A percentile compares a stretch with the other conserved stretches of the same genome.
These are phyloP conservation scores for Candida buenavistaensis DNA, from an alignment of 1,139 yeast species.

Conservation along the genomic window DNA sequence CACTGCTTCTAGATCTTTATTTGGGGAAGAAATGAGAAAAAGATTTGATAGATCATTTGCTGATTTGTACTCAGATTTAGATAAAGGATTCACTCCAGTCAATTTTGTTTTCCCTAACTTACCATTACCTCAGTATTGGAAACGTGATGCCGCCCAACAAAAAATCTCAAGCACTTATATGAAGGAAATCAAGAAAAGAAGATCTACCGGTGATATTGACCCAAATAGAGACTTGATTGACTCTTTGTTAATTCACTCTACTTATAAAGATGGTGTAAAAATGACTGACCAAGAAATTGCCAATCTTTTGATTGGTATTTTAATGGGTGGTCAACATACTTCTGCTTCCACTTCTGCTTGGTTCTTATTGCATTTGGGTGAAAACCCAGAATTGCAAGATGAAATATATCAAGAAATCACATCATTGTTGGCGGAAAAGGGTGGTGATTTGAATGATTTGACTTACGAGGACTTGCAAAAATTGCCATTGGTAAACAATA, in stretches of 20 bases:
- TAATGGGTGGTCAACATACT: conserved; percentile 99
- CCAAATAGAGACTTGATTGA: conserved; percentile 88
- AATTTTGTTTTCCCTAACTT: conserved; percentile 94
- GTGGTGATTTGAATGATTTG: conserved; percentile 50
- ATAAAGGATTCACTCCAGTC: conserved; percentile 94
- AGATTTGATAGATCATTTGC: conserved; percentile 86
- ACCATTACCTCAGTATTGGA: conserved; percentile 83
- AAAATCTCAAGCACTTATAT: conserved; percentile 79
- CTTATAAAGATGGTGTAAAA: conserved; percentile 88
- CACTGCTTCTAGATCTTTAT: conserved; percentile 88
- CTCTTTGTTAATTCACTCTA: conserved; percentile 75
- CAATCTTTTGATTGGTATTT: conserved; percentile 86
- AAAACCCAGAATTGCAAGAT: conserved; percentile 79
- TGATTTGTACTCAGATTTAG: conserved; percentile 81
- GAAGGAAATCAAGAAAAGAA: conserved; percentile 73
- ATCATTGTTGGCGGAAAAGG: conserved; percentile 57
- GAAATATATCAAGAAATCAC: conserved; percentile 74
- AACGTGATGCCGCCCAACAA: conserved; percentile 85
- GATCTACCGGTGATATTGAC: conserved; percentile 67
- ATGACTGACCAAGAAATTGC: conserved; percentile 97
- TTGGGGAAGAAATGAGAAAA: conserved; percentile 89
- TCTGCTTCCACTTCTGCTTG: conserved; percentile 96
- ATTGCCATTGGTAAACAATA: conserved; percentile 77
- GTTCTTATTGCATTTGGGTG: conserved; percentile 89
- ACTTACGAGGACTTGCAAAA: conserved; percentile 81